A percentile compares a stretch with the other conserved stretches of the same genome.
phyloP scores from a whole-genome alignment of 768 basidiomycete genomes.

The Psilocybe cubensis region DNA sequence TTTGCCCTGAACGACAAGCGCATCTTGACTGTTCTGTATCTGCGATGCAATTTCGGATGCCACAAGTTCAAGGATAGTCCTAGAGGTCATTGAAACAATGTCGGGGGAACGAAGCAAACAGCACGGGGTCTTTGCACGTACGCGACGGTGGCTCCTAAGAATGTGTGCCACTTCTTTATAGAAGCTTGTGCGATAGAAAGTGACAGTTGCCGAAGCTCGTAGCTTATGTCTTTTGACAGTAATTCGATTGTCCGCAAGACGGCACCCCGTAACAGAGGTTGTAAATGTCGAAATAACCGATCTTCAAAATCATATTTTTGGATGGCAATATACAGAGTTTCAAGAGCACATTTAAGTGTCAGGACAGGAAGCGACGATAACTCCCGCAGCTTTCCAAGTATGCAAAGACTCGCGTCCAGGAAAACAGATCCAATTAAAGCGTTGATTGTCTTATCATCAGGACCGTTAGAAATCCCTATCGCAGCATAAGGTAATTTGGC shows the following conservation, averaged over 20 bases:
- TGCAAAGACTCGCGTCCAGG: constrained; percentile 59
- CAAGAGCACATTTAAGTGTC: constrained; percentile 62
- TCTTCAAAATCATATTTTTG: constrained; percentile 78
- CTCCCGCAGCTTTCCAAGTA: constrained; percentile 51
- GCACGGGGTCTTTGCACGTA: constrained; percentile 29
- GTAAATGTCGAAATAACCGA: constrained; percentile 54
- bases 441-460: constrained; percentile 44
- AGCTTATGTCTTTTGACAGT: constrained; percentile 56
- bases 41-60: constrained; percentile 51
- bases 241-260: constrained; percentile 55
- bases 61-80: constrained; percentile 57
- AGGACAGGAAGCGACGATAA: constrained; percentile 54
- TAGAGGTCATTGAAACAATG: constrained; percentile 22
- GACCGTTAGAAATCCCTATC: constrained; percentile 37
- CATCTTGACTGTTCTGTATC: constrained; percentile 55
- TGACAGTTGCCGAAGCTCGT: constrained; percentile 69
- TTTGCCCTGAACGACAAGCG: constrained; percentile 59
- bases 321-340: constrained; percentile 64
- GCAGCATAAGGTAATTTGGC: constrained; percentile 51
- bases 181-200: constrained; percentile 65
- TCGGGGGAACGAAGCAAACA: background rate
- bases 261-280: constrained; percentile 54
- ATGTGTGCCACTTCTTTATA: constrained; percentile 59
- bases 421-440: constrained; percentile 66
- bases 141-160: constrained; percentile 59